phyloP scores from a whole-genome alignment of 1,284 basidiomycete species.

The Ceratobasidium sp. region DNA sequence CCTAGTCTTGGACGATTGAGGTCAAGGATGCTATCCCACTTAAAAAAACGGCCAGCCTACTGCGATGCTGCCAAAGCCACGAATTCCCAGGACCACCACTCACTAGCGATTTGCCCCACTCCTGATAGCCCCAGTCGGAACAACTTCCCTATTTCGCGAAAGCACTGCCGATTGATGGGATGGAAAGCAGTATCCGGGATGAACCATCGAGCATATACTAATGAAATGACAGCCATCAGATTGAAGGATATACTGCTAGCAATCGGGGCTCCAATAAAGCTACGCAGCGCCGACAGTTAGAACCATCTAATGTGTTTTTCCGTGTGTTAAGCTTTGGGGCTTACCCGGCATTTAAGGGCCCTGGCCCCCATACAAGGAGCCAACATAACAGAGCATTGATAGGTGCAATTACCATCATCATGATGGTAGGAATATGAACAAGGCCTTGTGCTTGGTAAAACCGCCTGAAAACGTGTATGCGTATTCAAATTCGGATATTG shows the following conservation, averaged over 20 bases:
- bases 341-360: constrained; percentile 56
- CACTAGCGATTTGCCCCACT: constrained; percentile 58
- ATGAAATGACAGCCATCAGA: constrained; percentile 70
- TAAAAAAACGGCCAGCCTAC: not conserved
- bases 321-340: not conserved
- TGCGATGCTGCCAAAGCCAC: constrained; percentile 52
- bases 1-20: constrained; percentile 55
- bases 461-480: constrained; percentile 56
- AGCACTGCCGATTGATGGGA: constrained; percentile 67
- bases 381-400: constrained; percentile 85
- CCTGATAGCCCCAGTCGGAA: constrained; percentile 78
- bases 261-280: constrained; percentile 92
- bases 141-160: constrained; percentile 72
- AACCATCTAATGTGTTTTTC: not conserved
- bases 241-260: constrained; percentile 90
- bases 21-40: not conserved
- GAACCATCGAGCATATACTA: constrained; percentile 73
- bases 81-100: constrained; percentile 94
- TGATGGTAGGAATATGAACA: constrained; percentile 85
- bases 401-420: constrained; percentile 83
- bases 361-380: constrained; percentile 85
- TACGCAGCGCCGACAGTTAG: constrained; percentile 49
- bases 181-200: constrained; percentile 84
- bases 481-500: not conserved
- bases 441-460: constrained; percentile 91